A percentile compares a stretch with the other conserved stretches of the same genome.
Conservation (phyloP, 257 asterid species). For the Ophiorrhiza pumila region DNA sequence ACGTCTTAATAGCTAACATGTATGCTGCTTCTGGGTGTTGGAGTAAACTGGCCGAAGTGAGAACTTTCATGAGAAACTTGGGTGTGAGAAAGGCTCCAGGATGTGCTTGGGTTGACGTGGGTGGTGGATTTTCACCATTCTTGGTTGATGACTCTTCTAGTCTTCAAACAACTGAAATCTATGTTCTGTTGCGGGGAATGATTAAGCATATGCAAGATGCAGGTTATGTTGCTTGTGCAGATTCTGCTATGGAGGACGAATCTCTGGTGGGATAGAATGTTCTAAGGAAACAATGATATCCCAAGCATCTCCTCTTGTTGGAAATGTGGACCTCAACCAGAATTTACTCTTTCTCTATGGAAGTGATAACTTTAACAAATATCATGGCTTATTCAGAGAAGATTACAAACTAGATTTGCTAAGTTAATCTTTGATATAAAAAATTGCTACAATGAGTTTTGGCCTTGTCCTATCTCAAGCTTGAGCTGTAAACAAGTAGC, state of each 20-base stretch:
- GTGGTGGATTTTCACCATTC: conserved; percentile 60
- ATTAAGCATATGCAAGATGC: conserved; percentile 56
- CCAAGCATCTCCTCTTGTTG: background rate
- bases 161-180: conserved; percentile 42
- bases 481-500: background rate
- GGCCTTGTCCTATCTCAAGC: background rate
- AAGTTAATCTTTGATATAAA: background rate
- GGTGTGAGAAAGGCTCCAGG: conserved; percentile 84
- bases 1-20: conserved; percentile 81
- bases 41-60: conserved; percentile 62
- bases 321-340: background rate
- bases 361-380: background rate
- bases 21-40: conserved; percentile 79
- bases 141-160: conserved; percentile 59
- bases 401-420: background rate
- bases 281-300: background rate
- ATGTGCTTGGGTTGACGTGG: conserved; percentile 74
- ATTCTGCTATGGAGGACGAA: conserved; percentile 41
- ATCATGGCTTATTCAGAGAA: background rate
- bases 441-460: background rate
- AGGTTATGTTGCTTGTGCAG: conserved; percentile 33
- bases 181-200: conserved; percentile 43
- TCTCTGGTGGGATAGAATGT: conserved; percentile 23
- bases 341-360: background rate
- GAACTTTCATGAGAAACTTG: conserved; percentile 68